Evolutionary conservation across 2,329 filamentous ascomycete species (phyloP).

Genomic region (Scedosporium aurantiacum): DNA sequence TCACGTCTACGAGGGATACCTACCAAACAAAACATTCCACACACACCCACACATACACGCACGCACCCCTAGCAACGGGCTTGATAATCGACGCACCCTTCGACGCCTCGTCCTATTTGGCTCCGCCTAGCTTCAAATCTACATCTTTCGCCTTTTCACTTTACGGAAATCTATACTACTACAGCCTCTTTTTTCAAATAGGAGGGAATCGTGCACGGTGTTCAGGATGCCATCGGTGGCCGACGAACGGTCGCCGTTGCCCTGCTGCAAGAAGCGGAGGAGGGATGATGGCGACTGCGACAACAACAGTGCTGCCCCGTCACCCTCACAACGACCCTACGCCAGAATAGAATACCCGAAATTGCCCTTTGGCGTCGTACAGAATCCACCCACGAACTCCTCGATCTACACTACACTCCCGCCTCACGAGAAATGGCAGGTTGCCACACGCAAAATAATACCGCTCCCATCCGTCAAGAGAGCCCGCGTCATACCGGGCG

Average conservation of each 20-base stretch:
- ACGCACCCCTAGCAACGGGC: no score
- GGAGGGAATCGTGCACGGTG: background rate
- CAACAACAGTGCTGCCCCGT: background rate
- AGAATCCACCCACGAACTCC: constrained; percentile 15
- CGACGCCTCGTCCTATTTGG: no score
- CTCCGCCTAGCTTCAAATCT: background rate
- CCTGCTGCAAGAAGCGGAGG: constrained; percentile 24
- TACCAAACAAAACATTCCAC: no score
- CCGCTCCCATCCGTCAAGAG: constrained; percentile 13
- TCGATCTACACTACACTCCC: constrained; percentile 15
- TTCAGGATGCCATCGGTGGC: constrained; percentile 24
- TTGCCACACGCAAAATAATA: constrained; percentile 18
- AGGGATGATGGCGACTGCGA: constrained; percentile 19
- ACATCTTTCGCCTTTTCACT: background rate
- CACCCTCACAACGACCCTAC: background rate
- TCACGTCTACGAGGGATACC: background rate
- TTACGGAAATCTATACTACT: background rate
- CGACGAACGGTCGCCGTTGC: constrained; percentile 14
- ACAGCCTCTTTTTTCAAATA: background rate
- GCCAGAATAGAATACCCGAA: background rate
- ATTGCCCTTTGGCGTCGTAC: constrained; percentile 13
- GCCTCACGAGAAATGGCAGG: constrained; percentile 15
- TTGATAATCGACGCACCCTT: no score
- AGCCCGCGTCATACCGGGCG: background rate
- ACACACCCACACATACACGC: no score